Base-by-base conservation (phyloP, 2,329 filamentous ascomycete species). In the Tetracladium maxilliforme region DNA sequence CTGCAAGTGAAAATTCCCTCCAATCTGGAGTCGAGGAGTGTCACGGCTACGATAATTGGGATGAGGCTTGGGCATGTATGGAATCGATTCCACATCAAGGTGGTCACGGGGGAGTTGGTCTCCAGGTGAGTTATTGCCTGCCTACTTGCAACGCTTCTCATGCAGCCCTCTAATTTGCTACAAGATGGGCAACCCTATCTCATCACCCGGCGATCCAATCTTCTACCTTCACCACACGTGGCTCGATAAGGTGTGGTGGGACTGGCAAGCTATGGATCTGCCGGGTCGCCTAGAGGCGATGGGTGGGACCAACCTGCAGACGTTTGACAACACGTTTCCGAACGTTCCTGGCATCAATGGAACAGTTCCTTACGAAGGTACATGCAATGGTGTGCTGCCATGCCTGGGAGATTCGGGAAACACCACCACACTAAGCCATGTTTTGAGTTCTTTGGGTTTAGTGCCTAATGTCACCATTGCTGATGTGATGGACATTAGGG, bases 171-270 rank as follows among this genome's bases (percentile, higher is more conserved):
- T n/a, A n/a, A n/a, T n/a, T n/a, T n/a, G n/a, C n/a, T n/a, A n/a
- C n/a, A n/a, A 26, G 28, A 30, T 28, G 31, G 19, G 21, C 15
- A 26, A 34, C 19, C 13, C 29, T 7, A 23, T 28, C 22, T 14
- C 22, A 16, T 29, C 25, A 6, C 30, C 30, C 5, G 32, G 32
- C 29, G 36, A 41, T n/a, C 38, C 38, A 19, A 16, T 35, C 23
- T 41, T 41, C 31, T 41, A 33, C 26, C 27, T 36, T 14, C 38
- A 41, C 19, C 38, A 41, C 26, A 31, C 30, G 12, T 36, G 36
- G 11, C 23, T 40, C 18, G 38, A 39, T 21, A 30, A 34, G 18
- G 22, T 38, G n/a, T 40, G 30, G 29, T 38, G 35, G 35, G 31
- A 36, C 15, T 41, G 38, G 38, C 37, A 37, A 27, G n/a, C n/a